Conservation (phyloP, 768 basidiomycete species). For the Tylopilus sp. region DNA sequence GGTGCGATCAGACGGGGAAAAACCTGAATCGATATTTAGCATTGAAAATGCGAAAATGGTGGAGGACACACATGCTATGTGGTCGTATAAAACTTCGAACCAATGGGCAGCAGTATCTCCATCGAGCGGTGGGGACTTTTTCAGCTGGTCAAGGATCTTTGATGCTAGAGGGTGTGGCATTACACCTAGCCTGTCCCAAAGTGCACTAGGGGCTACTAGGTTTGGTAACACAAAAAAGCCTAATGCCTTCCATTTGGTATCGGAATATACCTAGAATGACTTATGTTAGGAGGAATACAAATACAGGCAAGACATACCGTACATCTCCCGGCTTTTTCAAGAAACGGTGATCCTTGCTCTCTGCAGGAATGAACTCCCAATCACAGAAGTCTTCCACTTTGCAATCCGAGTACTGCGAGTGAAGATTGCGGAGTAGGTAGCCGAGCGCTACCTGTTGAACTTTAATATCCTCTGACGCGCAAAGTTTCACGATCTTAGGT, state of each 20-base stretch:
- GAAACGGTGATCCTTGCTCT: conserved; percentile 42
- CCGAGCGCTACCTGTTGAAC: conserved; percentile 57
- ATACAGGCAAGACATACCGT: not conserved
- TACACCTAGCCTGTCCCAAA: conserved; percentile 58
- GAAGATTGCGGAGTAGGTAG: conserved; percentile 73
- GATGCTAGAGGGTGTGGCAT: conserved; percentile 57
- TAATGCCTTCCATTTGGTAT: conserved; percentile 58
- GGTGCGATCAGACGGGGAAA: conserved; percentile 45
- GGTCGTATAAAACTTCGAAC: conserved; percentile 61
- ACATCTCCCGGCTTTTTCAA: conserved; percentile 66
- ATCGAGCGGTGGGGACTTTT: conserved; percentile 49
- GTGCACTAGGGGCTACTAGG: conserved; percentile 43
- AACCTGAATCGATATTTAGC: conserved; percentile 39
- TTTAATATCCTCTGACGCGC: conserved; percentile 48
- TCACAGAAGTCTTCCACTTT: conserved; percentile 47
- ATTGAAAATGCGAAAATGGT: not conserved
- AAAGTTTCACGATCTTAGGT: conserved; percentile 59
- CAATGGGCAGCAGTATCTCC: conserved; percentile 50
- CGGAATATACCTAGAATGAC: conserved; percentile 56
- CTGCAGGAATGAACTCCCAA: conserved; percentile 74
- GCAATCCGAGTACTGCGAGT: conserved; percentile 53
- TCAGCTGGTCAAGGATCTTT: conserved; percentile 52
- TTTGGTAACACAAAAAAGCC: conserved; percentile 67
- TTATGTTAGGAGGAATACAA: not conserved
- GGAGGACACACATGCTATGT: conserved; percentile 46